phyloP scores from a whole-genome alignment of 768 basidiomycete genomes.

The Roridomyces roridus region DNA sequence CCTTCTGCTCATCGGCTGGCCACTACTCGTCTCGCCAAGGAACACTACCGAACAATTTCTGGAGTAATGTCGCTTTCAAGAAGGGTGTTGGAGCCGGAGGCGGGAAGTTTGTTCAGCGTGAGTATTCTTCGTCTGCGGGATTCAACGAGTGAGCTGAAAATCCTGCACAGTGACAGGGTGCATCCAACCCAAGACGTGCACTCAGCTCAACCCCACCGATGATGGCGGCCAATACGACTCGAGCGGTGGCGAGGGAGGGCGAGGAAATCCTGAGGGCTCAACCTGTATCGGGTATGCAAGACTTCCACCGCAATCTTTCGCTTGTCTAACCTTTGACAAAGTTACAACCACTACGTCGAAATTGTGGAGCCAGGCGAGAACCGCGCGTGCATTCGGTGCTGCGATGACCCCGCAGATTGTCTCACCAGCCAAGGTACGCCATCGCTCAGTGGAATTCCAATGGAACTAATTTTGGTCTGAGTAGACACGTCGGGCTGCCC shows the following conservation, averaged over 20 bases:
- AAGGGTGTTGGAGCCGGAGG: conserved; percentile 33
- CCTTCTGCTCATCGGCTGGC: conserved; percentile 37
- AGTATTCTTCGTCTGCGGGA: conserved; percentile 1
- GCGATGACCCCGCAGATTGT: conserved; percentile 40
- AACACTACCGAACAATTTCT: conserved; percentile 34
- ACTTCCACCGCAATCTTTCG: too few species aligned
- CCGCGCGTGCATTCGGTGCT: conserved; percentile 43
- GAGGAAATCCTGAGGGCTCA: conserved; percentile 38
- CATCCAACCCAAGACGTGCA: conserved; percentile 30
- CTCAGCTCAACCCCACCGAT: conserved; percentile 36
- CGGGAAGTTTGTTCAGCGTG: conserved; percentile 33
- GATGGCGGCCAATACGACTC: conserved; percentile 43
- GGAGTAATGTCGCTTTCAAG: conserved; percentile 36
- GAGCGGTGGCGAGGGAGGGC: conserved; percentile 36
- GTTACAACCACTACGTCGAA: conserved; percentile 43
- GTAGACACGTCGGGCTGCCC: conserved; percentile 12
- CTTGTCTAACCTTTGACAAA: too few species aligned
- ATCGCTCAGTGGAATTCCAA: background rate
- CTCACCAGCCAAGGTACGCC: conserved; percentile 35
- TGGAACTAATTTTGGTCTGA: background rate
- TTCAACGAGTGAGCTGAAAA: too few species aligned
- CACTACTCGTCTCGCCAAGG: conserved; percentile 32
- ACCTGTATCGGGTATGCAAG: conserved; percentile 37
- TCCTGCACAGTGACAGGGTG: conserved; percentile 37
- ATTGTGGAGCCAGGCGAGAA: conserved; percentile 36